Percentiles rank a stretch among this genome's conserved stretches.
Conservation (phyloP, 345 rosid genomes). For the Linum trigynum region DNA sequence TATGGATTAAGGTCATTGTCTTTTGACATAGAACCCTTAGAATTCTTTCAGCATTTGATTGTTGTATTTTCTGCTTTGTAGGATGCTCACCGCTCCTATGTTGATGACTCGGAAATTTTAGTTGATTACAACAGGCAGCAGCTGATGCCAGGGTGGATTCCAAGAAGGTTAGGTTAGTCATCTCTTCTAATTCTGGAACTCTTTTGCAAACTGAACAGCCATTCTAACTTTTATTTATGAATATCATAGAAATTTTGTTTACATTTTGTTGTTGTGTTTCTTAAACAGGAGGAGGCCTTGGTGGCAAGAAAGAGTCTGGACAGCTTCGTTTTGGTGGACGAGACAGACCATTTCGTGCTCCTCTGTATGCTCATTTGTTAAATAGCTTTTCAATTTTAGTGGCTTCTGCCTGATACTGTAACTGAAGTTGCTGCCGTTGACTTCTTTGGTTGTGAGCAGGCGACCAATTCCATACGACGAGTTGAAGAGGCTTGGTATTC, state of each 20-base stretch:
- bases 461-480: conserved; percentile 76
- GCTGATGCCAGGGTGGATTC: conserved; percentile 96
- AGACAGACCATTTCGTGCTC: conserved; percentile 96
- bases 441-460: conserved; percentile 25
- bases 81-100: conserved; percentile 74
- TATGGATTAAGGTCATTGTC: not conserved
- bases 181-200: not conserved
- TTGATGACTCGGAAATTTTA: conserved; percentile 66
- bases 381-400: not conserved
- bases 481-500: conserved; percentile 74
- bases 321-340: conserved; percentile 97
- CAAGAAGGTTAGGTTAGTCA: conserved; percentile 86
- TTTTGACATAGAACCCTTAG: not conserved
- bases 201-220: not conserved
- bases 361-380: conserved; percentile 43
- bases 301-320: conserved; percentile 90
- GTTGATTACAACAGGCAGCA: conserved; percentile 86
- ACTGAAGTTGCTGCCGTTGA: conserved; percentile 5
- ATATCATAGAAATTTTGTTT: not conserved
- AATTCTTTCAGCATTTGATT: not conserved
- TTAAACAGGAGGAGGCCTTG: conserved; percentile 83
- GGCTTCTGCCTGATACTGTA: not conserved
- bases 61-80: conserved; percentile 15
- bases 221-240: not conserved
- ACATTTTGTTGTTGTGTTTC: not conserved